phyloP scores from a whole-genome alignment of 1,284 basidiomycete genomes.

The Papiliotrema fonsecae region DNA sequence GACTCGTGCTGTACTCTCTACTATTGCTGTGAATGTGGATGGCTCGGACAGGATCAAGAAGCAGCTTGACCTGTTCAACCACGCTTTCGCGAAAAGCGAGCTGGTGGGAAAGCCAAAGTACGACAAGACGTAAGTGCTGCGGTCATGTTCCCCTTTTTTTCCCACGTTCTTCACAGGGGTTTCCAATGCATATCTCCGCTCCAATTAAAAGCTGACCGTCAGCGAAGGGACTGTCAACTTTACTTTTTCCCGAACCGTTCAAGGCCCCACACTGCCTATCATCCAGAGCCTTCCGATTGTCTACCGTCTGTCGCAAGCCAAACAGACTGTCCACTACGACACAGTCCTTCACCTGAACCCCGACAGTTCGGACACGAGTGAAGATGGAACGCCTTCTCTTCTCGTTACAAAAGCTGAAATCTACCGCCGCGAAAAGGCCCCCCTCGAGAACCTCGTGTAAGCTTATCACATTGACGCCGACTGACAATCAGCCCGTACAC shows the following conservation, averaged over 20 bases:
- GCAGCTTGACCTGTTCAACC: conserved; percentile 19
- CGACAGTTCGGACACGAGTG: conserved; percentile 17
- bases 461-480: not conserved
- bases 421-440: conserved; percentile 9
- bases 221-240: conserved; percentile 25
- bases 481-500: conserved; percentile 12
- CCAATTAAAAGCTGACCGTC: not conserved
- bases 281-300: conserved; percentile 4
- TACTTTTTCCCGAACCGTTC: conserved; percentile 19
- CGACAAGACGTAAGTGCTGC: conserved; percentile 26
- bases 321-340: conserved; percentile 12
- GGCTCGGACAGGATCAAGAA: conserved; percentile 32
- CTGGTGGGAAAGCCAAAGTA: conserved; percentile 25
- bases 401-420: conserved; percentile 33
- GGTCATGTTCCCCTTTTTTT: not conserved
- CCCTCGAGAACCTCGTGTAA: conserved; percentile 25
- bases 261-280: conserved; percentile 12
- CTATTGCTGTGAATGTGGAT: conserved; percentile 12
- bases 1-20: conserved; percentile 23
- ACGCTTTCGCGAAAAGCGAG: conserved; percentile 14
- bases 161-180: not conserved
- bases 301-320: conserved; percentile 7
- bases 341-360: conserved; percentile 21
- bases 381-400: conserved; percentile 15
- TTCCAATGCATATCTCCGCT: not conserved